Evolutionary conservation across 2,329 filamentous ascomycete species (phyloP), one percentile per base, ranked within the genome.

Genomic region (Dryadomyces quercivorus): DNA sequence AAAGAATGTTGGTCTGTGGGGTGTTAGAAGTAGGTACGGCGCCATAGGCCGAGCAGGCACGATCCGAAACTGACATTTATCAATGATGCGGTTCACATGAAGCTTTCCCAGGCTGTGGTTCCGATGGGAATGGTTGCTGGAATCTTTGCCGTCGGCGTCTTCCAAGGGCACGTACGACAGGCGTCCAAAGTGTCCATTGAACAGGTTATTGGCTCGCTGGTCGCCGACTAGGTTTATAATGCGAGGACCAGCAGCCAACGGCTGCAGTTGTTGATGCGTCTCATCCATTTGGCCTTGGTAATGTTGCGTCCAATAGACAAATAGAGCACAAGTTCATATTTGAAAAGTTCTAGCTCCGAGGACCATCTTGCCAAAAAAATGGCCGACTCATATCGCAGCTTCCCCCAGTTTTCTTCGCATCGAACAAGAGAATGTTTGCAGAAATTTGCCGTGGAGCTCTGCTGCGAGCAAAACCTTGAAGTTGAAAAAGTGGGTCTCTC

Each of bases 141-240:
- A 18, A 5, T 42, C 6, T 6, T 50, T 18, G 8, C 18, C 26
- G 6, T 44, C 22, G n/a, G 52, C 56, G 12, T 59, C 50, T 5
- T 65, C 62, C 13, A 62, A 59, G 52, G 61, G 58, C 55, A 67
- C 60, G 59, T 81, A 82, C 7, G 66, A 65, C 45, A 74, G 63
- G 55, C 70, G 67, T 56, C 78, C 78, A 56, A 76, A 69, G 61
- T 79, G 75, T 65, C 78, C 78, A 61, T 74, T 75, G 53, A 72
- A 69, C 52, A 80, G 69, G 67, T 76, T 70, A 60, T 67, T 70
- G 42, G 69, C 63, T 44, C 69, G 65, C 53, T 66, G 67, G 55
- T 77, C 57, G 5, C 51, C 53, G 13, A 60, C 57, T 18, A 60
- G 46, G 16, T 55, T 54, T 38, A 54, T 44, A 2, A 55, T 40